Base-by-base conservation (phyloP, 176 grass and related monocot species). In the Phragmites australis region DNA sequence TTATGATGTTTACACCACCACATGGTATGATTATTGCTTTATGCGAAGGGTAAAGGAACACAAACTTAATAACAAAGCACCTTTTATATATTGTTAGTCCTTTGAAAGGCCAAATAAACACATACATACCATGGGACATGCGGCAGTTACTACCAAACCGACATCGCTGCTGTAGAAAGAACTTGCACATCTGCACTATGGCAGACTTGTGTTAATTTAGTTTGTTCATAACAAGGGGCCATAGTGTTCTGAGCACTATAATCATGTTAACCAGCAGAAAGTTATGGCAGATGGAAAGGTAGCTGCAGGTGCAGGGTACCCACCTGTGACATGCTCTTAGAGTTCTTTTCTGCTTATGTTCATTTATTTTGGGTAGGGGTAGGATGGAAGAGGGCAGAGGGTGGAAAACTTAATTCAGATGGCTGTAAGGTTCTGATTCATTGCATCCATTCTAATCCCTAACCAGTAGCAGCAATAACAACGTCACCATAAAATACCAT, bases 141-240 rank as follows among this genome's bases (percentile, higher is more conserved):
- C 95, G 88, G 88, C 95, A 97, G 83, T 90, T 97, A 84, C 85
- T 92, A 87, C 80, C 92, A 88, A 94, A 98, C 65, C 92, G 88
- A 89, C 95, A 98, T 92, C 95, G 89, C 83, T 98, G 92, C 81
- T 98, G 95, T 71, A 89, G 95, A 92, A 98, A 98, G 86, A 98
- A 98, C 92, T 90, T 94, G 87, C 95, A 98, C 89, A 93, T 98
- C 95, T 98, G 90, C 85, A 84, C 75, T 90, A 87, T 34, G 84
- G 65, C 74, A 75, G 75, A 89, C 55, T 76, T 87, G 52, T 76
- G 83, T 97, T 91, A 93, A 84, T n/a, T 91, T 81, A 47, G 63
- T 81, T 63, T 72, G 69, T 29, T 54, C 47, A 67, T 43, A 77
- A 57, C 5, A 84, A 12, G 17, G 59, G 2, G 5, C 18, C 70